A percentile compares a stretch with the other conserved stretches of the same genome.
Conservation (phyloP, 805 yeast genomes). For the Yarrowia divulgata region DNA sequence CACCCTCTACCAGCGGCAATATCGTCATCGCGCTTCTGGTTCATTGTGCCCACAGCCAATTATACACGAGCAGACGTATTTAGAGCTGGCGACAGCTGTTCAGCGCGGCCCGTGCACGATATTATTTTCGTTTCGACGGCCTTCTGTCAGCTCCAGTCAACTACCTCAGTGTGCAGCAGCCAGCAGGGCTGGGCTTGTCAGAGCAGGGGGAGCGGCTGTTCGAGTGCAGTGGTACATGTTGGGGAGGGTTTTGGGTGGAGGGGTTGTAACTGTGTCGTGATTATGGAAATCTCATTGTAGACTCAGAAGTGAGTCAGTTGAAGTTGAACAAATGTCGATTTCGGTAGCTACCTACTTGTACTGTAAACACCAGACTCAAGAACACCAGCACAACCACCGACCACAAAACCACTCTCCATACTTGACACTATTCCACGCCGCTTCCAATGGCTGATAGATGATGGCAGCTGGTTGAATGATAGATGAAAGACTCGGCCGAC, state of each 20-base stretch:
- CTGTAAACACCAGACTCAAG: too few species aligned
- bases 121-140: background rate
- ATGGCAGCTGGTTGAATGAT: slow-evolving; percentile 2
- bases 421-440: background rate
- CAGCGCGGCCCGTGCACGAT: background rate
- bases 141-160: background rate
- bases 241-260: background rate
- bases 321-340: too few species aligned
- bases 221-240: background rate
- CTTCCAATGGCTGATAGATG: background rate
- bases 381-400: too few species aligned
- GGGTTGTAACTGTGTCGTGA: background rate
- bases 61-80: too few species aligned
- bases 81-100: background rate
- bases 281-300: too few species aligned
- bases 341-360: too few species aligned
- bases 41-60: too few species aligned
- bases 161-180: background rate
- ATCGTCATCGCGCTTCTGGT: too few species aligned
- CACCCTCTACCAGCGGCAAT: too few species aligned
- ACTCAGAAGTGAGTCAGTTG: too few species aligned
- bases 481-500: background rate
- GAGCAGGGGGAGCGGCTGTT: background rate
- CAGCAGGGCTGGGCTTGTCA: background rate
- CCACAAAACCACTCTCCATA: too few species aligned